Evolutionary conservation across 495 filamentous ascomycete genomes (phyloP), one percentile per base, ranked within the genome.

Genomic region (Parathielavia appendiculata): DNA sequence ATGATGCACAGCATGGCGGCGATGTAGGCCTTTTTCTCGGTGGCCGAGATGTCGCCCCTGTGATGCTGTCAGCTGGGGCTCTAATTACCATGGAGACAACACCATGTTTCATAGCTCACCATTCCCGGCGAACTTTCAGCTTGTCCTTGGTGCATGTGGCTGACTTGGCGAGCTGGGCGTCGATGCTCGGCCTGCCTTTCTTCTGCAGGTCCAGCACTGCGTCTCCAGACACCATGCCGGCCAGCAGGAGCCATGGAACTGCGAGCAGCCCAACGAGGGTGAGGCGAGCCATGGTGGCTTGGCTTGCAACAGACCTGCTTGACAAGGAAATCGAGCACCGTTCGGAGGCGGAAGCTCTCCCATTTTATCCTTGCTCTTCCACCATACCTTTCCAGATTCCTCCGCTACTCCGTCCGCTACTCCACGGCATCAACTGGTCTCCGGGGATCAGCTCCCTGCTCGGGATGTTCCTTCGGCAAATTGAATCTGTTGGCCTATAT

Each of bases 1-100:
- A 81, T 76, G n/a, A 92, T 61, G 64, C 88, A 91, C 23, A 81
- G 71, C 35, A 90, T 79, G 9, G 86, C 84, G 34, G 77, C 67
- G 54, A 86, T 86, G 64, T 86, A 90, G 17, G 69, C 68, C 49
- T 73, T 80, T 64, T 78, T 81, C 61, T 89, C 75, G 0, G 51
- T 40, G 8, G 64, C 70, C 1, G 71, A 63, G 11, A 86, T 71
- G 16, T 77, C 67, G 46, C 75, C 74, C 82, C 84, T 86, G 48
- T 19, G 41, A 50, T 19, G 46, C 35, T 30, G 36, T 49, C 32
- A 49, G 46, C 34, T 11, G n/a, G 1, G 10, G 17, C 16, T 12
- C 44, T 1, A 17, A 19, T n/a, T n/a, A n/a, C n/a, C 30, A 2
- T 0, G 14, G 1, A 16, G 13, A 3, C 4, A 38, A 17, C 30